phyloP scores from a whole-genome alignment of 2,329 filamentous ascomycete genomes.

The Claviceps sp. region DNA sequence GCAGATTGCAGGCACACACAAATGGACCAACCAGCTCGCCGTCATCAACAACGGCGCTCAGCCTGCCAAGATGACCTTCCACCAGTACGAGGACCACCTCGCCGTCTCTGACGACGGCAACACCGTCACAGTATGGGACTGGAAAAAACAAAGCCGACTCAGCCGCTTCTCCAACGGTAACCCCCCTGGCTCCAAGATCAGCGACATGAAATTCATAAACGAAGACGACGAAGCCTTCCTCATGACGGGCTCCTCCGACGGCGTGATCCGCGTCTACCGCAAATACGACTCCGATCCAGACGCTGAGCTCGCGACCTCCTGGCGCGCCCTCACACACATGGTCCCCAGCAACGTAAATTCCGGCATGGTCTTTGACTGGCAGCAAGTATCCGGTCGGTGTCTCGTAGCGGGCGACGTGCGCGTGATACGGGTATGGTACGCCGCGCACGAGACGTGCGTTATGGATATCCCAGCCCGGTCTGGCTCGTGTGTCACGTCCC shows the following conservation, averaged over 20 bases:
- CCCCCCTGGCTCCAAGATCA: slow-evolving; percentile 79
- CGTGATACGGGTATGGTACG: slow-evolving; percentile 93
- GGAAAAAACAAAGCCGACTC: slow-evolving; percentile 61
- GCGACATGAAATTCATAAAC: slow-evolving; percentile 93
- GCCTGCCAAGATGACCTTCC: slow-evolving; percentile 85
- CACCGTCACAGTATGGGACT: slow-evolving; percentile 87
- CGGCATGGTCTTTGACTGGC: slow-evolving; percentile 96
- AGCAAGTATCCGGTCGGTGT: slow-evolving; percentile 88
- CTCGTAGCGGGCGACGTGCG: slow-evolving; percentile 94
- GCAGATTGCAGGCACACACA: slow-evolving; percentile 68
- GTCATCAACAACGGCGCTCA: slow-evolving; percentile 84
- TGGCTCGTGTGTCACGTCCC: slow-evolving; percentile 85
- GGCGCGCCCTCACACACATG: slow-evolving; percentile 85
- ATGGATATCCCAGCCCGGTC: slow-evolving; percentile 91
- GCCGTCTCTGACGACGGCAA: slow-evolving; percentile 89
- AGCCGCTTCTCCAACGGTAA: slow-evolving; percentile 91
- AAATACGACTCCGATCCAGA: slow-evolving; percentile 70
- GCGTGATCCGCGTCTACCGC: slow-evolving; percentile 83
- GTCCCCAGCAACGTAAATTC: slow-evolving; percentile 90
- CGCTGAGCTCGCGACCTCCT: slow-evolving; percentile 78
- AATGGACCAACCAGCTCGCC: slow-evolving; percentile 72
- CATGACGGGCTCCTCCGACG: slow-evolving; percentile 91
- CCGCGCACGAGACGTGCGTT: slow-evolving; percentile 80
- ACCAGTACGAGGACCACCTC: slow-evolving; percentile 94
- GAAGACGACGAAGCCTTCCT: slow-evolving; percentile 93